Base-by-base conservation (phyloP, 352 stramenopile genomes). In the Phytophthora idaei region DNA sequence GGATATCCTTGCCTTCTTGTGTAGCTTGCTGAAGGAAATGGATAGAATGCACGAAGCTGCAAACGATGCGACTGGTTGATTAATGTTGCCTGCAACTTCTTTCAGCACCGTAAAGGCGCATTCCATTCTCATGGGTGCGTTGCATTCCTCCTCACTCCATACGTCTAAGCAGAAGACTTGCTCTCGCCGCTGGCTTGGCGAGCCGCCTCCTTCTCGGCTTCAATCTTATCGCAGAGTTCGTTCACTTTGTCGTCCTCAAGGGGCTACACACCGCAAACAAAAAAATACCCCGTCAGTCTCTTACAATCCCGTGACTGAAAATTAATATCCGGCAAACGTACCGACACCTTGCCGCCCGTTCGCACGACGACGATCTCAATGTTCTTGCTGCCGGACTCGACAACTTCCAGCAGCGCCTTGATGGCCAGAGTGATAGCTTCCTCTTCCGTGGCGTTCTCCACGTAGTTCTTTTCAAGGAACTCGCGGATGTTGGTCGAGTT, bases 381-480 rank as follows among this genome's bases (percentile, higher is more conserved):
- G 78, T 99, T 99, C 81, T 99, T 99, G 57, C 95, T 97, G 64
- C 97, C 97, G 49, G 95, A 98, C 67, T 99, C 97, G 37, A 99
- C 98, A 48, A 99, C 95, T 79, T 99, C 98, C 31, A 99, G 83
- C 69, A 99, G 88, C 42, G 96, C 93, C 74, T 98, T 97, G 50
- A 99, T 90, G 8, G 95, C 92, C 34, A 99, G 84, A 59, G 91
- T 90, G 15, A 99, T 85, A 8, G 93, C 89, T 32, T 94, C 92
- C 12, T 97, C 85, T 63, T 99, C 94, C 37, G 81, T 87, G 65
- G 99, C 84, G 53, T 95, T 89, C 44, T 97, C 92, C 15, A 83
- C 71, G 81, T 97, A 99, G 80, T 99, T 97, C 81, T 99, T 99
- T 78, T 99, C 98, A 34, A 99, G 81, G 78, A 99, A 99, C 80